phyloP scores from a whole-genome alignment of 441 rosid genomes.

The Pelargonium fulgidum region DNA sequence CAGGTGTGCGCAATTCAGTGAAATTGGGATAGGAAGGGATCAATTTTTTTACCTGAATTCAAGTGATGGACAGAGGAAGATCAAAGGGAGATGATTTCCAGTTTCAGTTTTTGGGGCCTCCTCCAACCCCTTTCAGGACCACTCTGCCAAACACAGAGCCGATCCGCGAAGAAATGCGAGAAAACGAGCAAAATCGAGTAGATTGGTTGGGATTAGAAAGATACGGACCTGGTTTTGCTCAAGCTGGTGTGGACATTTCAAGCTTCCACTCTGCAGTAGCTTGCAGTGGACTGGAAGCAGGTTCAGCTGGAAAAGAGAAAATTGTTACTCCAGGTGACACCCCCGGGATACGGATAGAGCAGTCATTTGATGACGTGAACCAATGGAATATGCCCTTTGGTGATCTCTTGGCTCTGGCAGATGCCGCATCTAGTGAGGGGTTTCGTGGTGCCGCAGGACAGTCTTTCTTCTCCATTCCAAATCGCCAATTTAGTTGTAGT shows the following conservation, averaged over 20 bases:
- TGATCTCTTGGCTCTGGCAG: slow-evolving; percentile 53
- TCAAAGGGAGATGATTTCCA: slow-evolving; percentile 21
- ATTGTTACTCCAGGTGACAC: not conserved
- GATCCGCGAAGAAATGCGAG: slow-evolving; percentile 26
- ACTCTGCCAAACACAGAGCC: slow-evolving; percentile 25
- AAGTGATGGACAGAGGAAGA: slow-evolving; percentile 28
- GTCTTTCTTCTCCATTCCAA: slow-evolving; percentile 15
- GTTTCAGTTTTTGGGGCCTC: slow-evolving; percentile 37
- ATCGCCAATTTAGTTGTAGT: not conserved
- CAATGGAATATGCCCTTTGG: slow-evolving; percentile 30
- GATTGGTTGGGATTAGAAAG: slow-evolving; percentile 26
- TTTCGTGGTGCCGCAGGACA: not conserved
- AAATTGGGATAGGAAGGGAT: not conserved
- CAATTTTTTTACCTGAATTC: slow-evolving; percentile 6
- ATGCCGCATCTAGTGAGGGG: slow-evolving; percentile 31
- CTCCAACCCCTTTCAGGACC: slow-evolving; percentile 41
- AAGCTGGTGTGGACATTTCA: slow-evolving; percentile 12
- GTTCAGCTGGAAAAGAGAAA: slow-evolving; percentile 5
- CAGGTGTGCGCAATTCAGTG: not conserved
- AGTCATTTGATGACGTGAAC: slow-evolving; percentile 17
- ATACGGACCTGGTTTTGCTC: slow-evolving; percentile 27
- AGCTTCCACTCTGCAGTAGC: slow-evolving; percentile 11
- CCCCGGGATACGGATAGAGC: slow-evolving; percentile 18
- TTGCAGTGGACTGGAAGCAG: slow-evolving; percentile 13
- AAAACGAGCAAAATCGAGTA: slow-evolving; percentile 20